phyloP scores from a whole-genome alignment of 2,329 filamentous ascomycete species.

The Aquanectria penicillioides region DNA sequence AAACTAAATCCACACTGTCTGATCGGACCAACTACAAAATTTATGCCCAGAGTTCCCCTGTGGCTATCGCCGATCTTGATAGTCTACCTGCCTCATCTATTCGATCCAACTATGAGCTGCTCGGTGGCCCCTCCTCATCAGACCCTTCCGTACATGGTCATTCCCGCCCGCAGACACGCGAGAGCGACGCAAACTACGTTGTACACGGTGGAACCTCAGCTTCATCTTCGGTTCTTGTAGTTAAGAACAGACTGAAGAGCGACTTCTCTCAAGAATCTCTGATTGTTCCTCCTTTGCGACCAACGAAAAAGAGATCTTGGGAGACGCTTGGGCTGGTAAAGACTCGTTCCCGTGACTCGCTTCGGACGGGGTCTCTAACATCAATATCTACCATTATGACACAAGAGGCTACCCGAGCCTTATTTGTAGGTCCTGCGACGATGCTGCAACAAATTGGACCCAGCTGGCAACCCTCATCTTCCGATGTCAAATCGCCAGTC shows the following conservation, averaged over 20 bases:
- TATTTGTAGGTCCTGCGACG: slow-evolving; percentile 44
- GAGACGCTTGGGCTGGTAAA: slow-evolving; percentile 62
- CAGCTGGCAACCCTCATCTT: slow-evolving; percentile 33
- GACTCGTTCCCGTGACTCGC: slow-evolving; percentile 62
- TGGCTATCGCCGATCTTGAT: slow-evolving; percentile 47
- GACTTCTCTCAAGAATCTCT: slow-evolving; percentile 71
- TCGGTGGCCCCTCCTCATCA: slow-evolving; percentile 61
- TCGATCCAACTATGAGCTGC: slow-evolving; percentile 61
- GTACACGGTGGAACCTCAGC: slow-evolving; percentile 58
- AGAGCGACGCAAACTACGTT: slow-evolving; percentile 63
- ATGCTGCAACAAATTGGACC: slow-evolving; percentile 40
- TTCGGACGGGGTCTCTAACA: slow-evolving; percentile 63
- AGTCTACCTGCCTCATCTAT: slow-evolving; percentile 55
- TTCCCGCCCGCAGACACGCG: slow-evolving; percentile 47
- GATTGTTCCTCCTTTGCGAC: slow-evolving; percentile 64
- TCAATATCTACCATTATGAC: slow-evolving; percentile 66
- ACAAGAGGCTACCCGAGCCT: slow-evolving; percentile 54
- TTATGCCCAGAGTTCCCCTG: slow-evolving; percentile 58
- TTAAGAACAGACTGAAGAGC: slow-evolving; percentile 45
- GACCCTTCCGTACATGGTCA: slow-evolving; percentile 51
- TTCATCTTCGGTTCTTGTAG: slow-evolving; percentile 49
- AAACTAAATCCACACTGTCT: slow-evolving; percentile 56
- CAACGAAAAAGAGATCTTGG: slow-evolving; percentile 56
- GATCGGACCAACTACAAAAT: slow-evolving; percentile 66
- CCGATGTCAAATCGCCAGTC: slow-evolving; percentile 23